phyloP scores from a whole-genome alignment of 1,284 basidiomycete genomes.

The Rhizoctonia solani region DNA sequence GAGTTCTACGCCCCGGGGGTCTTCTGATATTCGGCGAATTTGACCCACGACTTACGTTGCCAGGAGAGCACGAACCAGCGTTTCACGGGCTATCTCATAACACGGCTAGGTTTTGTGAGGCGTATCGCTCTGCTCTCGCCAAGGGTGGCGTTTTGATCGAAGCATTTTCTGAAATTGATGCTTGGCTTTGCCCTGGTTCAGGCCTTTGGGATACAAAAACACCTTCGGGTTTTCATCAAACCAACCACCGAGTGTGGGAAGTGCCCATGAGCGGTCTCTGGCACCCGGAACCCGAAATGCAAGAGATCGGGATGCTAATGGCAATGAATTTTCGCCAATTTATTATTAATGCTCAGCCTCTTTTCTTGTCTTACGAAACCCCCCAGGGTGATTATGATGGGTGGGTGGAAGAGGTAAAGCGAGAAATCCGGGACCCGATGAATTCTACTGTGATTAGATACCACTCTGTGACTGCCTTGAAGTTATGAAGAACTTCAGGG shows the following conservation, averaged over 20 bases:
- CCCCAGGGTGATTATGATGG: conserved; percentile 1
- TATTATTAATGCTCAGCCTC: background rate
- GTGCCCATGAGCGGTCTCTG: conserved; percentile 7
- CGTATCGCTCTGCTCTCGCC: background rate
- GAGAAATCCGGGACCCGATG: conserved; percentile 18
- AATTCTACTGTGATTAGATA: conserved; percentile 16
- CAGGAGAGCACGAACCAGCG: background rate
- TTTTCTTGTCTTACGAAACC: conserved; percentile 4
- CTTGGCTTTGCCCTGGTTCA: background rate
- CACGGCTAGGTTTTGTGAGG: background rate
- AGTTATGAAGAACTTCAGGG: background rate
- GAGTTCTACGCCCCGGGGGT: conserved; percentile 35
- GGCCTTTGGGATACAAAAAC: background rate
- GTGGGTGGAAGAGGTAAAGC: background rate
- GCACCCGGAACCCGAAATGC: conserved; percentile 14
- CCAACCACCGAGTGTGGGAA: background rate
- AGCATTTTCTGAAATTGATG: conserved; percentile 1
- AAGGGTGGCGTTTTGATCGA: conserved; percentile 7
- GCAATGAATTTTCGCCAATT: conserved; percentile 27
- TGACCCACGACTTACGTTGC: conserved; percentile 14
- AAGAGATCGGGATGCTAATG: conserved; percentile 22
- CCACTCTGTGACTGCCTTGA: conserved; percentile 1
- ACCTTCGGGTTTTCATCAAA: background rate
- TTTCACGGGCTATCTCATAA: background rate
- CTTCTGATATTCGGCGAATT: conserved; percentile 37